Conservation (phyloP, 208 protist genomes). For the Leishmania tropica region DNA sequence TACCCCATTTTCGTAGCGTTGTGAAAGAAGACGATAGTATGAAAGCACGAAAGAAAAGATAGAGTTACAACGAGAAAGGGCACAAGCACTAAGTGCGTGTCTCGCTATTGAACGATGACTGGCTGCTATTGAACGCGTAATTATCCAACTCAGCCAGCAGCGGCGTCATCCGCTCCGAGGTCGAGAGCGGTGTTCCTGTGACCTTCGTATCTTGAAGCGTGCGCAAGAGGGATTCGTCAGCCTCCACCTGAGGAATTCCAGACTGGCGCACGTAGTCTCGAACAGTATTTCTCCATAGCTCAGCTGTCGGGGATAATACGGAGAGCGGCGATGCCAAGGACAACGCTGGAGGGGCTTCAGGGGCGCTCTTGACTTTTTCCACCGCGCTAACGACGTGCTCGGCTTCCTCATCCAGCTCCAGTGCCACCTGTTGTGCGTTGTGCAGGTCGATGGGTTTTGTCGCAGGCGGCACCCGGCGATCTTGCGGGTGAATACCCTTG, state of each 20-base stretch:
- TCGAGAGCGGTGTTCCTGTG: constrained; percentile 57
- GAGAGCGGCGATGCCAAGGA: constrained; percentile 38
- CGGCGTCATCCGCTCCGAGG: constrained; percentile 77
- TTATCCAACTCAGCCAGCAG: constrained; percentile 77
- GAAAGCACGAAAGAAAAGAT: constrained; percentile 15
- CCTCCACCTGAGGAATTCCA: constrained; percentile 73
- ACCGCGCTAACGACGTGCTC: constrained; percentile 56
- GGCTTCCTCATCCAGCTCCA: constrained; percentile 73
- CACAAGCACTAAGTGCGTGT: constrained; percentile 9
- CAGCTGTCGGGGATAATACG: constrained; percentile 65
- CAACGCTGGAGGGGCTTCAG: constrained; percentile 33
- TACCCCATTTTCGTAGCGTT: background rate
- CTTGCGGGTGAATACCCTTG: constrained; percentile 79
- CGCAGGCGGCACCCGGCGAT: constrained; percentile 51
- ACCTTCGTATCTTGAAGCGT: constrained; percentile 80
- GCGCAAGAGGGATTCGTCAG: constrained; percentile 77
- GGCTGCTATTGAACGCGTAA: constrained; percentile 68
- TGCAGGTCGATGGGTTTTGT: constrained; percentile 83
- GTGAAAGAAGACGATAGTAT: constrained; percentile 1
- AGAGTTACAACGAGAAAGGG: constrained; percentile 6
- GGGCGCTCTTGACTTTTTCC: constrained; percentile 28
- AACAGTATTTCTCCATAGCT: constrained; percentile 79
- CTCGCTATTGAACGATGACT: constrained; percentile 61
- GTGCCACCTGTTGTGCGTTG: constrained; percentile 47
- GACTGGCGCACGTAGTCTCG: constrained; percentile 84